phyloP scores from a whole-genome alignment of 805 yeast species.

The Candida nemodendra region DNA sequence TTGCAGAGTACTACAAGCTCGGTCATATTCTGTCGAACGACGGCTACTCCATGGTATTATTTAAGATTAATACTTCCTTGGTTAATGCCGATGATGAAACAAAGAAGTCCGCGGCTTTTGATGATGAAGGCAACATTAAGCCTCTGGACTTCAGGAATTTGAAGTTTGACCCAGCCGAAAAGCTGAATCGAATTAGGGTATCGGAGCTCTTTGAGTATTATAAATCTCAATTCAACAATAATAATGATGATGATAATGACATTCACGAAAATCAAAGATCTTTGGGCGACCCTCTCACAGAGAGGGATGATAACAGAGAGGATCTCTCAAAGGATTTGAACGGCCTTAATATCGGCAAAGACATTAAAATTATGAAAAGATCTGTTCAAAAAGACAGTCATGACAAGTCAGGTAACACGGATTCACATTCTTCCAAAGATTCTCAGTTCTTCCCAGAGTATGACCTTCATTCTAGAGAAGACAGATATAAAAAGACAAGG shows the following conservation, averaged over 20 bases:
- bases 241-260: constrained; percentile 13
- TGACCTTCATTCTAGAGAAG: constrained; percentile 41
- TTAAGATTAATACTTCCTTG: constrained; percentile 36
- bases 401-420: constrained; percentile 7
- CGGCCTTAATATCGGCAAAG: constrained; percentile 4
- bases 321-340: constrained; percentile 5
- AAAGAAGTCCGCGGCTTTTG: constrained; percentile 31
- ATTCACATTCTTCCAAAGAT: constrained; percentile 1
- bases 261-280: not conserved
- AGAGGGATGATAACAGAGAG: constrained; percentile 3
- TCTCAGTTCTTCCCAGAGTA: constrained; percentile 25
- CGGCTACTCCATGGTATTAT: constrained; percentile 45
- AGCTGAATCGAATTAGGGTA: constrained; percentile 31
- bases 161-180: constrained; percentile 32
- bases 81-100: constrained; percentile 36
- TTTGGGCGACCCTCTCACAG: not conserved
- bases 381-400: constrained; percentile 6
- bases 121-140: constrained; percentile 32
- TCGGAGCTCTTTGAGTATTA: constrained; percentile 26
- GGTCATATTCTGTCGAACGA: constrained; percentile 56
- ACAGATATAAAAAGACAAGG: constrained; percentile 40
- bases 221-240: constrained; percentile 9
- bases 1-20: constrained; percentile 63
- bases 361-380: constrained; percentile 19
- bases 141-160: constrained; percentile 32